A percentile compares a stretch with the other conserved stretches of the same genome.
Evolutionary conservation across 176 grass and related monocot genomes (phyloP).

Genomic region (Musa acuminata): DNA sequence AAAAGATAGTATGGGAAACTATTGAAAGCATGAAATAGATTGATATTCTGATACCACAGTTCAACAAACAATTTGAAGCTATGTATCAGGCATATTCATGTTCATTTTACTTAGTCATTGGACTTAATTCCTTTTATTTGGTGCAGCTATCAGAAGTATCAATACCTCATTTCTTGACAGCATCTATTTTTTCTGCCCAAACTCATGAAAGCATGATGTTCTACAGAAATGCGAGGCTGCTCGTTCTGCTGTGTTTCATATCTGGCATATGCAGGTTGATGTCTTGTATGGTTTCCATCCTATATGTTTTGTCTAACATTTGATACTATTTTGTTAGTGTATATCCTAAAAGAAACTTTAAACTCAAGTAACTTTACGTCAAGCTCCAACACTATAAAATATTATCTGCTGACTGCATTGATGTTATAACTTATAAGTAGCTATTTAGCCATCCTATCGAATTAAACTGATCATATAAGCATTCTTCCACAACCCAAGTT

Average conservation of each 20-base stretch:
- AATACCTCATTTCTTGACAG: constrained; percentile 87
- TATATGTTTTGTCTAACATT: not conserved
- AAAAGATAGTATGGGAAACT: no score
- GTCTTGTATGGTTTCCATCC: constrained; percentile 5
- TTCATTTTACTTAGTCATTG: not conserved
- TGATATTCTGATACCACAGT: no score
- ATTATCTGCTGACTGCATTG: no score
- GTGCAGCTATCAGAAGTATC: constrained; percentile 85
- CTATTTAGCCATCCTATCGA: no score
- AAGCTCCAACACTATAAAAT: no score
- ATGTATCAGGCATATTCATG: no score
- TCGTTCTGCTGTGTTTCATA: constrained; percentile 67
- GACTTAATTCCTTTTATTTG: constrained; percentile 4
- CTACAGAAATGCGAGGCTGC: constrained; percentile 71
- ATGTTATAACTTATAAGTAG: no score
- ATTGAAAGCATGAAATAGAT: no score
- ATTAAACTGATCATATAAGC: no score
- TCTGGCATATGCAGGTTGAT: constrained; percentile 86
- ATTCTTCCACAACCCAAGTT: no score
- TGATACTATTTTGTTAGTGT: not conserved
- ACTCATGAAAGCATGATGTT: constrained; percentile 53
- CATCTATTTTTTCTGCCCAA: constrained; percentile 88
- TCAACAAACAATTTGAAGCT: no score
- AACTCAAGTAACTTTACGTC: not conserved
- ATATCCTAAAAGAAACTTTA: not conserved